Conservation (phyloP, 768 basidiomycete species). For the Sarcodon sp. region DNA sequence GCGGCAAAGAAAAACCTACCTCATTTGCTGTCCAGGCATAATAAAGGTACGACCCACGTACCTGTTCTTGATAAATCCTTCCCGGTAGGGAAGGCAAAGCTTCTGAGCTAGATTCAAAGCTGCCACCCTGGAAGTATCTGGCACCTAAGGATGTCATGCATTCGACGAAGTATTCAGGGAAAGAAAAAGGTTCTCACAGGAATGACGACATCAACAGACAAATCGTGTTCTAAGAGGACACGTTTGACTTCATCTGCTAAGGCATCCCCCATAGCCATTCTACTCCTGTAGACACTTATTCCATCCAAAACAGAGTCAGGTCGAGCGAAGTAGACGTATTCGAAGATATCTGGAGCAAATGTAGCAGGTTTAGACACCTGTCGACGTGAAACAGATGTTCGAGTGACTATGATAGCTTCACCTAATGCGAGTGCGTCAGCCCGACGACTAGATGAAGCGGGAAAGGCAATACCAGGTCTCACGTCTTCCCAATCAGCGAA, state of each 20-base stretch:
- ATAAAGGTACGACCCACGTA: constrained; percentile 98
- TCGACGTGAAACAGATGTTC: constrained; percentile 59
- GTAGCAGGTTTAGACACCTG: constrained; percentile 55
- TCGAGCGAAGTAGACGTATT: constrained; percentile 96
- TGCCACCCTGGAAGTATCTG: constrained; percentile 93
- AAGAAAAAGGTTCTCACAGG: constrained; percentile 38
- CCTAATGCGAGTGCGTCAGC: constrained; percentile 29
- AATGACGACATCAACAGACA: constrained; percentile 90
- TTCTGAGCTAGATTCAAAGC: constrained; percentile 92
- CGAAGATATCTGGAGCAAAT: constrained; percentile 97
- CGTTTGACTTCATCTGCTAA: constrained; percentile 79
- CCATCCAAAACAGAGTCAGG: constrained; percentile 97
- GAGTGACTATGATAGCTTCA: constrained; percentile 93
- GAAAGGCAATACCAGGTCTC: constrained; percentile 52
- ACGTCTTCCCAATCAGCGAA: constrained; percentile 93
- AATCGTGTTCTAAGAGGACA: constrained; percentile 51
- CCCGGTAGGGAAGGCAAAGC: constrained; percentile 81
- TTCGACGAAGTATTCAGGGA: neutral
- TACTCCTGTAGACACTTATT: constrained; percentile 91
- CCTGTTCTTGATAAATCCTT: constrained; percentile 97
- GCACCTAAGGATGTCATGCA: constrained; percentile 39
- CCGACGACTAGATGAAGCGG: constrained; percentile 1
- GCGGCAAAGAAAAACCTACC: constrained; percentile 28
- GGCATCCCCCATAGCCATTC: constrained; percentile 99
- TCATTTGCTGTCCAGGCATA: constrained; percentile 97